Evolutionary conservation across 1,139 yeast species (phyloP), one percentile per base, ranked within the genome.

Genomic region (Wickerhamomyces sp.): DNA sequence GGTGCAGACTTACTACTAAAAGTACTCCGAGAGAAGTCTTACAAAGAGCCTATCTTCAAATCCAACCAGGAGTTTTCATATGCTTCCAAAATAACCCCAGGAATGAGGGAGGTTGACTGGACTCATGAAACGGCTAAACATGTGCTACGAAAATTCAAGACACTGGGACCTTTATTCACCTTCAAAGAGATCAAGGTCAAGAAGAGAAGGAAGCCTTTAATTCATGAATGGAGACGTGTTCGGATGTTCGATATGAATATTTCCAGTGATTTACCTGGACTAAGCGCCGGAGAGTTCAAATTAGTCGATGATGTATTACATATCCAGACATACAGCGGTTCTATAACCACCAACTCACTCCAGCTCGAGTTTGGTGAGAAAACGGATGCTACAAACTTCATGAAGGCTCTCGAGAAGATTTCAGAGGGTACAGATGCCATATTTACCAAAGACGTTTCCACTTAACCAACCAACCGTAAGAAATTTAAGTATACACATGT

Each of bases 1-100:
- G 96, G 96, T 4, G 87, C 88, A 0, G 60, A 69, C 0, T 64
- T 86, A 34, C 65, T 89, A n/a, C 64, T 63, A 0, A 49, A 72
- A 1, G 78, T 77, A 0, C 53, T 88, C 1, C 58, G 60, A 2
- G 51, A 68, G 0, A 61, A 65, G 2, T 45, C 63, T 1, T 82
- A 64, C 59, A 52, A 44, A 18, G 31, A 57, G 36, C 60, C 61
- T 35, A 43, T 45, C 15, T 34, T 68, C 8, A 31, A 39, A 1
- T 59, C 69, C 0, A 48, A 45, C 3, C 68, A 72, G 47, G 56
- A 63, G 4, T 72, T 62, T 44, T 78, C 88, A 0, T 68, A 76
- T 47, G 94, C 95, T 0, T 65, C 76, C 3, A 84, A 81, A 56
- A 70, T 83, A 14, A 58, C 62, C 1, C 64, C 76, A 0, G 47